These are phyloP conservation scores for Lichtheimia ornata DNA, from an alignment of 371 early-diverging fungal species.

Conservation along the genomic window DNA sequence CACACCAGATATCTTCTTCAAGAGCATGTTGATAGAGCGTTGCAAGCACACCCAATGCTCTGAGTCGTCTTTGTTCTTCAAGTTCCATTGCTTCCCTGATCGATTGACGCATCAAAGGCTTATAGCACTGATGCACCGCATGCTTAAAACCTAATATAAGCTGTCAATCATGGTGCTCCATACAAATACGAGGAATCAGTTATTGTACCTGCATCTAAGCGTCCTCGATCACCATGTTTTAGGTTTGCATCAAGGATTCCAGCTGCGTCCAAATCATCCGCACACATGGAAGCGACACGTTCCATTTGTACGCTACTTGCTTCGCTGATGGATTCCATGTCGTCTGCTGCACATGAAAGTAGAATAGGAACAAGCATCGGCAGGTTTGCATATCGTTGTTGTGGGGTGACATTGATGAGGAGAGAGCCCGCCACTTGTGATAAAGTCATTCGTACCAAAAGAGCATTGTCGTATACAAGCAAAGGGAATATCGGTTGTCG, in stretches of 20 bases:
- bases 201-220: not conserved
- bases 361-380: slow-evolving; percentile 1
- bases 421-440: not conserved
- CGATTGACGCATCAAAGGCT: not conserved
- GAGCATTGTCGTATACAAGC: slow-evolving; percentile 1
- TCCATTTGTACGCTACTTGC: not conserved
- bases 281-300: not conserved
- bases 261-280: slow-evolving; percentile 1
- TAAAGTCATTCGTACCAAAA: slow-evolving; percentile 1
- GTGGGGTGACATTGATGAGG: not conserved
- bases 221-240: not conserved
- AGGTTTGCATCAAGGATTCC: not conserved
- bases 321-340: not conserved
- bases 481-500: slow-evolving; percentile 5
- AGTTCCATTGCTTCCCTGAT: slow-evolving; percentile 2
- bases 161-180: not conserved
- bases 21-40: not conserved
- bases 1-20: not conserved
- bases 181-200: not conserved
- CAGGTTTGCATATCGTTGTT: not conserved
- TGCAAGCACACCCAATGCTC: slow-evolving; percentile 1
- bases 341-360: not conserved
- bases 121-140: slow-evolving; percentile 2
- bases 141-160: slow-evolving; percentile 1
- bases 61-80: not conserved